Evolutionary conservation across 2,329 filamentous ascomycete genomes (phyloP).

Genomic region (Leptographium procerum): DNA sequence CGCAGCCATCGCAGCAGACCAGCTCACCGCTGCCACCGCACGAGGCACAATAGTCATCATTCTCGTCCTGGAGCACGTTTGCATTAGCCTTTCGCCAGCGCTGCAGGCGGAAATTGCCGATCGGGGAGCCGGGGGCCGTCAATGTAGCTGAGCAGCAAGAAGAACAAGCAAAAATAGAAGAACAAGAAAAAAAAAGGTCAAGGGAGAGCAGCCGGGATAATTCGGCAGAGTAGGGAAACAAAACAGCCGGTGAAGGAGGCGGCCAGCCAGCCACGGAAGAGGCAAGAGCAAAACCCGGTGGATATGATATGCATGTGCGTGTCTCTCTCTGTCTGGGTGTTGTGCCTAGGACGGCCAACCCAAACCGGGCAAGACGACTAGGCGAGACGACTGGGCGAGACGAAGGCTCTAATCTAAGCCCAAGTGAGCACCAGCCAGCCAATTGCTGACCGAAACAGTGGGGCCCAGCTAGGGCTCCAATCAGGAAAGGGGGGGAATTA

Average conservation of each 20-base stretch:
- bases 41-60: slow-evolving; percentile 81
- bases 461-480: neutral
- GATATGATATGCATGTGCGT: neutral
- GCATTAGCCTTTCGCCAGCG: too few species aligned
- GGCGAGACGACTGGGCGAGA: neutral
- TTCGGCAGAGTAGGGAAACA: too few species aligned
- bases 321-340: too few species aligned
- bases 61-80: slow-evolving; percentile 45
- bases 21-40: slow-evolving; percentile 77
- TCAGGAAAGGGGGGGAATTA: neutral
- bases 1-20: slow-evolving; percentile 88
- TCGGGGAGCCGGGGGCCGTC: neutral
- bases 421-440: neutral
- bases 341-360: too few species aligned
- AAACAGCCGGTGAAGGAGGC: neutral
- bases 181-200: neutral
- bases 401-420: neutral
- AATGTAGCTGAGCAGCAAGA: neutral
- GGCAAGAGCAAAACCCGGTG: neutral
- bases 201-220: neutral
- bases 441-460: neutral
- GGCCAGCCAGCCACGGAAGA: neutral
- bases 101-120: too few species aligned
- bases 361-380: too few species aligned
- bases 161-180: neutral